Conservation (phyloP, 2,329 filamentous ascomycete species). For the Ceratocystis colombiana region DNA sequence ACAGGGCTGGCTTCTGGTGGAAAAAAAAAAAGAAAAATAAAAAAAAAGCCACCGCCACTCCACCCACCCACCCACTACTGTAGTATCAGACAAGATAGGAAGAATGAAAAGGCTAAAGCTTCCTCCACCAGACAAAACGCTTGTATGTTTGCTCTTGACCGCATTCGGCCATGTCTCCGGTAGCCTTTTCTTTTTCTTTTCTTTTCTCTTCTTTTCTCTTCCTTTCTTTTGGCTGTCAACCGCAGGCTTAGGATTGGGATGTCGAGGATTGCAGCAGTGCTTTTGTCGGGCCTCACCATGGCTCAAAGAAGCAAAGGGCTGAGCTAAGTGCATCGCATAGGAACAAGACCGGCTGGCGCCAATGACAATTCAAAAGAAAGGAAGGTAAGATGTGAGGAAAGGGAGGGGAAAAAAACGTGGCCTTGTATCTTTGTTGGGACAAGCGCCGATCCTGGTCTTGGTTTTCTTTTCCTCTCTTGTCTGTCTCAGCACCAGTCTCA, state of each 20-base stretch:
- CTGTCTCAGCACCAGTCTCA: constrained; percentile 9
- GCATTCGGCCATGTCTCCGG: constrained; percentile 11
- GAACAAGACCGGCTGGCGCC: background rate
- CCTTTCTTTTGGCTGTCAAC: background rate
- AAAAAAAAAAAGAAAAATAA: too few species aligned
- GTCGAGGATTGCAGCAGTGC: background rate
- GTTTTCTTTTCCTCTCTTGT: background rate
- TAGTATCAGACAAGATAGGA: background rate
- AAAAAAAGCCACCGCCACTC: too few species aligned
- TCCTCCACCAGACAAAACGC: background rate
- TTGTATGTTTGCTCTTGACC: constrained; percentile 8
- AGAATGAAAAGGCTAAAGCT: background rate
- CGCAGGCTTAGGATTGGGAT: background rate
- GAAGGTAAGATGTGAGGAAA: background rate
- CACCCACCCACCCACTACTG: too few species aligned
- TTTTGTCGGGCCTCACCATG: background rate
- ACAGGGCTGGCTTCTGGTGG: background rate
- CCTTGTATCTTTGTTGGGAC: constrained; percentile 6
- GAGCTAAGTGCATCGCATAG: background rate
- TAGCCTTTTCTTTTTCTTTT: background rate
- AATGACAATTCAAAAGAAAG: background rate
- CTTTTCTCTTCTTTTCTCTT: too few species aligned
- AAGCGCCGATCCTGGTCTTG: background rate
- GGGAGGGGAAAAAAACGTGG: background rate
- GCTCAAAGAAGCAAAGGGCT: background rate